Evolutionary conservation across 768 basidiomycete genomes (phyloP), one percentile per base, ranked within the genome.

Genomic region (Harrya chromipes): DNA sequence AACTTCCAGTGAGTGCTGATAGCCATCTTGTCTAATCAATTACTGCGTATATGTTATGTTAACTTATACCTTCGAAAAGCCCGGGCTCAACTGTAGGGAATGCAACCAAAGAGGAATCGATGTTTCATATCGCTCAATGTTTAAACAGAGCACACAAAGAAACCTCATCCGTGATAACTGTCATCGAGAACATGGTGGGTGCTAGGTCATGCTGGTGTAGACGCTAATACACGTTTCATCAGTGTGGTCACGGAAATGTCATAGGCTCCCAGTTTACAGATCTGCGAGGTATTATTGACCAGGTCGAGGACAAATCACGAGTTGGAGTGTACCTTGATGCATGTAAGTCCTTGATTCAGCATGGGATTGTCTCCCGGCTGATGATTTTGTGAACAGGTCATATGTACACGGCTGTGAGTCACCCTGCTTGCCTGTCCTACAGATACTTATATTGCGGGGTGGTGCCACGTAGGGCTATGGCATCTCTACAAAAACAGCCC

Each of bases 301-400:
- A 72, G 19, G 85, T 94, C 2, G 72, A 84, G 4, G 82, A 92
- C 60, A 92, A 92, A 66, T 69, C 70, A 0, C 68, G 91, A 40
- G 81, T 94, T 2, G 87, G 89, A 0, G 84, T 93, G 5, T 94
- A 90, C 65, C 70, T 94, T 36, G 90, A 94, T 67, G 93, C 92
- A 0, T 94, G 91, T 84, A 57, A 24, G 63, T 43, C 73, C n/a
- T 31, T 6, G 11, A 6, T 3, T 26, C 21, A 3, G 39, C 14
- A 19, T 19, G 3, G 10, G 23, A 19, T 3, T 19, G 31, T 13
- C 33, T 21, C 39, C n/a, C 16, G 21, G 40, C 6, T 44, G 6
- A 55, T 38, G 29, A 7, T 9, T 8, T 27, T 11, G 4, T 21
- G 26, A 13, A 6, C 29, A 89, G 86, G 85, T 63, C 90, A 91